Base-by-base conservation (phyloP, 768 basidiomycete genomes). In the Tricholoma saponaceum region DNA sequence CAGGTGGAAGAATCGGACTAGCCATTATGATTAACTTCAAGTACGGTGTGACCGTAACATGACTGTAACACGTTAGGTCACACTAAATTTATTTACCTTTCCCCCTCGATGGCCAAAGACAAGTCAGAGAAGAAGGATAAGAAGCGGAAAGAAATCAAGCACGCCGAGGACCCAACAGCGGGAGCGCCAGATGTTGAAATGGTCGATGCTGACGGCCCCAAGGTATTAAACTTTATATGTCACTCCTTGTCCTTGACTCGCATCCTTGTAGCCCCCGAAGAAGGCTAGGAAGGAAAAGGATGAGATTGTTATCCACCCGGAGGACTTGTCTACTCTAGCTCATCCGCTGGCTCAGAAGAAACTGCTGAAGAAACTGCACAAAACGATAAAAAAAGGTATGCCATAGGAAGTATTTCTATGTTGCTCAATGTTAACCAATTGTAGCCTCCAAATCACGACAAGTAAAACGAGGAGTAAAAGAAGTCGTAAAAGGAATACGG, bases 391-490 rank as follows among this genome's bases (percentile, higher is more conserved):
- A 78, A 92, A 89, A 75, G 94, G 94, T 87, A 41, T 28, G 23
- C 26, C n/a, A 20, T 37, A 13, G 13, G 32, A 30, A 28, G 33
- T 54, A n/a, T 33, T 33, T 28, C 35, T 22, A 14, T 20, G 25
- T 12, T 43, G 9, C 33, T 49, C 1, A 52, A 51, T 26, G 18
- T 9, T 66, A 52, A 63, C 44, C 26, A 43, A 46, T 20, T 20
- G 44, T 50, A 96, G 94, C 97, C 16, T 95, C 95, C 23, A 97
- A 96, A 72, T 86, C 86, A 39, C 85, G 96, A 58, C 95, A 97
- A 72, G 89, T 98, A 30, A 98, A 97, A 77, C 85, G 97, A 46
- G 97, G 97, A 39, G 96, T 99, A 50, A 98, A 98, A 74, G 97
- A 99, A 73, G 92, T 99, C 32, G 94, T 97, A 44, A 99, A 99